Base-by-base conservation (phyloP, 2,329 filamentous ascomycete species). In the Zymoseptoria crescenta region DNA sequence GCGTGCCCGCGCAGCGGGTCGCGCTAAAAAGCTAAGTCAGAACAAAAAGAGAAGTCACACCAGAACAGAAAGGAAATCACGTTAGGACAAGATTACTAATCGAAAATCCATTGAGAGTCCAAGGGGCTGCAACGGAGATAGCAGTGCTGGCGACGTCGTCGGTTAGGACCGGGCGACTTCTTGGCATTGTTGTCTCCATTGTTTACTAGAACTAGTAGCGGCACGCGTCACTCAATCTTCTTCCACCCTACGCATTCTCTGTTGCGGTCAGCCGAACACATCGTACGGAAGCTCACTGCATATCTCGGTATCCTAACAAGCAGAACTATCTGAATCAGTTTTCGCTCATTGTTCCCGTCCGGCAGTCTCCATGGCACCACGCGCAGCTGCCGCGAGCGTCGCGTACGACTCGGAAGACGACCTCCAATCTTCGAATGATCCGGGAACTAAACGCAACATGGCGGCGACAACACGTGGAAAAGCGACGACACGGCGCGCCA, bases 401-500 rank as follows among this genome's bases (percentile, higher is more conserved):
- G 57, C 60, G 30, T 62, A 66, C 29, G 54, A 49, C 19, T 19
- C 16, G 3, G 62, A 61, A 48, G 64, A 67, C 59, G 61, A 64
- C 49, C 61, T 66, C 30, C 50, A 55, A 24, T 56, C 64, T 54
- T 60, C 62, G 45, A 60, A 24, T 4, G 51, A 13, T 19, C 58
- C 49, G 54, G 61, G 56, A 58, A 48, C 56, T 60, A 62, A 51
- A 51, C 54, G 45, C 54, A 27, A 10, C 49, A 49, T 56, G 59
- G 30, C 13, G 52, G 52, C 10, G 57, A 67, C 56, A 67, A 67
- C 61, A 58, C 63, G 54, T 61, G 59, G 68, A 27, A 76, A 72
- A 57, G 58, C 71, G 20, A 62, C 72, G 55, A 62, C 73, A 67
- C 73, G 75, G 66, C 69, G 73, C 56, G 66, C 70, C 29, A 76